Base-by-base conservation (phyloP, 768 basidiomycete species). In the Megacollybia marginata region DNA sequence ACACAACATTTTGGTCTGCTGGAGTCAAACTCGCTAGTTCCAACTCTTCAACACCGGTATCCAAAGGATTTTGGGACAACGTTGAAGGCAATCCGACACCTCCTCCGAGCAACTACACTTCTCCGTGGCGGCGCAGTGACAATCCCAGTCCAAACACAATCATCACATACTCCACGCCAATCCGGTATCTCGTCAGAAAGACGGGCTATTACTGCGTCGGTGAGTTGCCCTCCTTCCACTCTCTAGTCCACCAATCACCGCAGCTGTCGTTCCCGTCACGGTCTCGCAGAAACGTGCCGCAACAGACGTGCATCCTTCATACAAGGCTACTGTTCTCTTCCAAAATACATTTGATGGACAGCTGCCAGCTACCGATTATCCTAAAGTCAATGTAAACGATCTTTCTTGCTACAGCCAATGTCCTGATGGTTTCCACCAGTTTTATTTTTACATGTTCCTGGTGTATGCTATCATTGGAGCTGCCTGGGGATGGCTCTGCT, bases 121-220 rank as follows among this genome's bases (percentile, higher is more conserved):
- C 79, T 11, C 77, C 77, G 31, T 81, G 75, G 79, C 67, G 69
- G 51, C 65, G 55, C 47, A 59, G 64, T 45, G 36, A 48, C 8
- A 81, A 79, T 53, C 68, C 77, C 15, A 79, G 74, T 56, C 74
- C 79, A 6, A 62, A 68, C 23, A 75, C 70, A 15, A 63, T 79
- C 7, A 66, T 83, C 35, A 53, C 62, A 16, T 94, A 93, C 59
- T 66, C 66, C 0, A 74, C 75, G 28, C 84, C 92, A 1, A 90
- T 95, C 56, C 82, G 83, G 45, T 97, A 98, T 64, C 65, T 74
- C 19, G 90, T 98, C 19, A 70, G 72, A 23, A 87, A 86, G 64
- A 93, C 91, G 1, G 96, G 95, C 2, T 97, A 96, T 63, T 98
- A 96, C 64, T 98, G 95, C 64, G 85, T 95, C 54, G 93, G 94